Conservation (phyloP, 2,329 filamentous ascomycete genomes). For the Ceratocystis destructans region DNA sequence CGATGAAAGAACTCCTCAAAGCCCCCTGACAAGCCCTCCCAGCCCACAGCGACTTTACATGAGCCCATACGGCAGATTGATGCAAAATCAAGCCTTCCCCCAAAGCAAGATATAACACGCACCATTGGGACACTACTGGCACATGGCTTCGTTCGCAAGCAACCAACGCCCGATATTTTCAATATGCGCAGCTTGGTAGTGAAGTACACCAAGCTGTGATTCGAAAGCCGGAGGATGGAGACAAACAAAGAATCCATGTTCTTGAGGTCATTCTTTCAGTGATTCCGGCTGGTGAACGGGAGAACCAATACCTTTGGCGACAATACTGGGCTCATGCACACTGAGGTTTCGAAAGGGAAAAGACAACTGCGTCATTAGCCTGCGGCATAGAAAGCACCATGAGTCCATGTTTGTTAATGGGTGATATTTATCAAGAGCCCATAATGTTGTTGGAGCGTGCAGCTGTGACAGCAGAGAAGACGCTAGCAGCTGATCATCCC, state of each 20-base stretch:
- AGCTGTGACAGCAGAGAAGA: too few relatives aligned
- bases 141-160: background rate
- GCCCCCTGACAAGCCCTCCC: background rate
- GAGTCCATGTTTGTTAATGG: background rate
- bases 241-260: background rate
- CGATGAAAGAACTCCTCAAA: background rate
- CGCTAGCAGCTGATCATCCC: too few relatives aligned
- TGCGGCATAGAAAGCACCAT: too few relatives aligned
- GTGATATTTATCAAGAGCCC: too few relatives aligned
- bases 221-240: background rate
- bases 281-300: background rate
- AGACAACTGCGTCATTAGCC: too few relatives aligned
- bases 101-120: background rate
- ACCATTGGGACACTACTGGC: background rate
- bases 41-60: background rate
- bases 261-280: background rate
- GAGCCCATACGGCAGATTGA: background rate
- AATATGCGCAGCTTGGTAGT: background rate
- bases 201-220: background rate
- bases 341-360: background rate
- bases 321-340: background rate
- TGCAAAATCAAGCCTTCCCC: background rate
- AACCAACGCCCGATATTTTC: background rate
- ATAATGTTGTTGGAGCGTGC: too few relatives aligned
- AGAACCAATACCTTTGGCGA: background rate